Base-by-base conservation (phyloP, 345 rosid species). In the Diplotaxis tenuifolia region DNA sequence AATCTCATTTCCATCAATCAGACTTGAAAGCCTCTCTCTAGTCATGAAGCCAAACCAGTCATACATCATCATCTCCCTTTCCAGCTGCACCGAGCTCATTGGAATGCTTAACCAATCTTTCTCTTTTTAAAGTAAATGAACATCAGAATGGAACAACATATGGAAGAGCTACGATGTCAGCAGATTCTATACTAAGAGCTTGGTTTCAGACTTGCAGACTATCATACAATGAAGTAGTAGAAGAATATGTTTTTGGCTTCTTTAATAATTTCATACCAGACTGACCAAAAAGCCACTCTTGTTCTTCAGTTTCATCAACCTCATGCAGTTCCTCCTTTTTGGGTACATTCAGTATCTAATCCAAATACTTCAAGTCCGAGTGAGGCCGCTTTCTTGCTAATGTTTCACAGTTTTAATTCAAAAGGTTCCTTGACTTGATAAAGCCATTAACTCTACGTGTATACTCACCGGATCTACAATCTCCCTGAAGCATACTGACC, bases 111-210 rank as follows among this genome's bases (percentile, higher is more conserved):
- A 36, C 55, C 4, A 19, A 75, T 63, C 60, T 53, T 59, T 58
- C 22, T 63, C 62, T 62, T 42, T 31, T 55, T 71, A 15, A 65
- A 49, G 57, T 65, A 36, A 49, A 49, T 23, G 32, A 28, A 49
- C 38, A 49, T 36, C 52, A 89, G 73, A 83, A 88, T 27, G 92
- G 96, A 79, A 89, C 81, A 38, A 92, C 93, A 49, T 87, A 92
- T 6, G 96, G 97, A 63, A 89, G 84, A 60, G 96, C 97, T 50
- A 71, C 60, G 34, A 83, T 28, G 66, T 92, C 93, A 53, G 86
- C 90, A 23, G 84, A 82, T 72, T 82, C 92, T 75, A 92, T 79
- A 75, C 58, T 83, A 67, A 82, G 49, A 74, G 88, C 84, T 62
- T 85, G 82, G 65, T 89, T 83, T 96, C 97, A 92, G 6, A 92